Evolutionary conservation across 306 rosid genomes (phyloP), one percentile per base, ranked within the genome.

Genomic region (Lotus japonicus): DNA sequence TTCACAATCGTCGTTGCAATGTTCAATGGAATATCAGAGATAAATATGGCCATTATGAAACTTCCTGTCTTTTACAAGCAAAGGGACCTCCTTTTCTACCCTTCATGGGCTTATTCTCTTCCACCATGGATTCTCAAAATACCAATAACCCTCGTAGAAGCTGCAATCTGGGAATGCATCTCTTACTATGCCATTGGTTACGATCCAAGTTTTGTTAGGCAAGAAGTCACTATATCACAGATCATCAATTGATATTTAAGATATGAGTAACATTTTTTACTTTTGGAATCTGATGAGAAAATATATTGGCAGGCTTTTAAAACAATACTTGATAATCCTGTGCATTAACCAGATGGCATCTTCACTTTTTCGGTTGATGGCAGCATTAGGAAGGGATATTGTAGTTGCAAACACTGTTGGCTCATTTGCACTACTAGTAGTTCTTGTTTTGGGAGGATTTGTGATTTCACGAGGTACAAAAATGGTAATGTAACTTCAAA

Each of bases 61-160:
- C 98, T 92, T 77, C 98, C 97, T 13, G 71, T 92, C 48, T 92
- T 89, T 58, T 92, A 74, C 82, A 92, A 92, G 75, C 98, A 92
- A 83, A 89, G 97, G 65, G 96, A 89, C 76, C 91, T 89, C 72
- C 89, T 78, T 52, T 89, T 92, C 80, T 88, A 80, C 64, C 98
- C 98, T 33, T 62, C 98, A 11, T 92, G 98, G 95, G 91, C 96
- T 16, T 89, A 92, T 72, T 77, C 98, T 28, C 12, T 84, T 55
- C 95, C 95, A 55, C 81, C 94, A 68, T 88, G 97, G 97, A 84
- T 92, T 45, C 95, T 88, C 68, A 89, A 86, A 82, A 89, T 88
- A 70, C 98, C 98, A 39, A 82, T 92, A 57, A 81, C 85, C 31
- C 48, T 85, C 3, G 15, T 69, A 46, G 98, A 92, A 83, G 92